Evolutionary conservation across 192 early-diverging fungal genomes (phyloP).

Genomic region (Backusella westeae): DNA sequence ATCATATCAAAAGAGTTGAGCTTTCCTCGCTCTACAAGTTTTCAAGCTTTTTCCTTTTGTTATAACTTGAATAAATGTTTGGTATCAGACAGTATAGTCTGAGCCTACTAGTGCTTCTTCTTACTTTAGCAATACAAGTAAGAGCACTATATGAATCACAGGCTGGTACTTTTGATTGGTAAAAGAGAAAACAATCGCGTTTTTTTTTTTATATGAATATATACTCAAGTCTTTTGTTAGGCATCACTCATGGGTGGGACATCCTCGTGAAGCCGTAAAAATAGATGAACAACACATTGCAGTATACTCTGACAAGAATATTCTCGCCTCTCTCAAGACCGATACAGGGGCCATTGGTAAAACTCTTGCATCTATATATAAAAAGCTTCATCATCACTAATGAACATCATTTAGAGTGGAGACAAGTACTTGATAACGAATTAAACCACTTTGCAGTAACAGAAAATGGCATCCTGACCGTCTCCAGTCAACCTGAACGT

Average conservation of each 20-base stretch:
- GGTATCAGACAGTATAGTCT: neutral
- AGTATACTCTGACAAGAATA: conserved; percentile 70
- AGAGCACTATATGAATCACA: conserved; percentile 46
- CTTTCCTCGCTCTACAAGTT: neutral
- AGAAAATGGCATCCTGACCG: conserved; percentile 46
- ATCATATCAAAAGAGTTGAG: neutral
- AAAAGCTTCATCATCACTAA: neutral
- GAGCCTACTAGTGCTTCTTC: conserved; percentile 7
- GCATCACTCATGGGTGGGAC: conserved; percentile 58
- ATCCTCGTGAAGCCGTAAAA: conserved; percentile 34
- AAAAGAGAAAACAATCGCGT: neutral
- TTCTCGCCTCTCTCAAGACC: conserved; percentile 67
- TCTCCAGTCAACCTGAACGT: conserved; percentile 21
- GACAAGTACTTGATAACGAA: conserved; percentile 67
- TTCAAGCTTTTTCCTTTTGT: neutral
- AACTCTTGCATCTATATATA: neutral
- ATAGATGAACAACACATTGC: conserved; percentile 39
- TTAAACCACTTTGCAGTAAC: conserved; percentile 49
- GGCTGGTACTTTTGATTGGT: conserved; percentile 54
- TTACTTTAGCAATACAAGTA: neutral
- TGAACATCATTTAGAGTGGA: conserved; percentile 55
- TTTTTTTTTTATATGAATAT: neutral
- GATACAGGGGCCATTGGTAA: conserved; percentile 67
- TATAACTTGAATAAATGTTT: neutral
- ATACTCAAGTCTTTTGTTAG: conserved; percentile 19